phyloP scores from a whole-genome alignment of 345 rosid species.

The Camelina laxa region DNA sequence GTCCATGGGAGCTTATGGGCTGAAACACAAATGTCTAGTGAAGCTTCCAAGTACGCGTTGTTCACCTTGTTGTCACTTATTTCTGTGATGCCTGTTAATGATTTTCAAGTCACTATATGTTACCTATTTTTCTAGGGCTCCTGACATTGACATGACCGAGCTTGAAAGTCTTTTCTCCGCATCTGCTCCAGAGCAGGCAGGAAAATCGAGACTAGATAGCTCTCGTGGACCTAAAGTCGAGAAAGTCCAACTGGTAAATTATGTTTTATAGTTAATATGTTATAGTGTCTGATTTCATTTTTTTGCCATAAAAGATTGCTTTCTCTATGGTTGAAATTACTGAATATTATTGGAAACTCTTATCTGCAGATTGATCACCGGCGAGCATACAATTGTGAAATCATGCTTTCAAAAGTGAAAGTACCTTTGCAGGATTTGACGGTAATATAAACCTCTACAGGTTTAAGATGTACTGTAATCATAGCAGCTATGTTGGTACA shows the following conservation, averaged over 20 bases:
- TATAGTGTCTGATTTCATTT: conserved; percentile 16
- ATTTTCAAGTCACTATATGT: conserved; percentile 23
- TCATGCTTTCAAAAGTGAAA: conserved; percentile 98
- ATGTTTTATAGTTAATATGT: neutral
- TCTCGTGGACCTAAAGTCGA: conserved; percentile 72
- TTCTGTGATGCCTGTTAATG: conserved; percentile 29
- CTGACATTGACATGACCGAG: conserved; percentile 94
- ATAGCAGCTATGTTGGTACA: conserved; percentile 9
- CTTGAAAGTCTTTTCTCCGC: conserved; percentile 92
- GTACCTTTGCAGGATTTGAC: conserved; percentile 80
- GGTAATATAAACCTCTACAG: conserved; percentile 53
- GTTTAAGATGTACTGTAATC: conserved; percentile 33
- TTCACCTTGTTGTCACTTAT: conserved; percentile 18
- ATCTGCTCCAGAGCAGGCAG: conserved; percentile 60
- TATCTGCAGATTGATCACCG: conserved; percentile 82
- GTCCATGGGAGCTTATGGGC: conserved; percentile 98
- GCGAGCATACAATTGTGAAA: conserved; percentile 96
- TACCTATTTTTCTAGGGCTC: conserved; percentile 60
- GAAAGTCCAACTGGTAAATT: conserved; percentile 87
- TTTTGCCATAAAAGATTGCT: neutral
- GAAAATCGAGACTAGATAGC: conserved; percentile 49
- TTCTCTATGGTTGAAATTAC: conserved; percentile 14
- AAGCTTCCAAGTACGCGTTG: conserved; percentile 73
- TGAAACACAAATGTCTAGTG: conserved; percentile 86
- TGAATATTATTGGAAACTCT: conserved; percentile 21